Base-by-base conservation (phyloP, 1,284 basidiomycete genomes). In the Rhodotorula sp. region DNA sequence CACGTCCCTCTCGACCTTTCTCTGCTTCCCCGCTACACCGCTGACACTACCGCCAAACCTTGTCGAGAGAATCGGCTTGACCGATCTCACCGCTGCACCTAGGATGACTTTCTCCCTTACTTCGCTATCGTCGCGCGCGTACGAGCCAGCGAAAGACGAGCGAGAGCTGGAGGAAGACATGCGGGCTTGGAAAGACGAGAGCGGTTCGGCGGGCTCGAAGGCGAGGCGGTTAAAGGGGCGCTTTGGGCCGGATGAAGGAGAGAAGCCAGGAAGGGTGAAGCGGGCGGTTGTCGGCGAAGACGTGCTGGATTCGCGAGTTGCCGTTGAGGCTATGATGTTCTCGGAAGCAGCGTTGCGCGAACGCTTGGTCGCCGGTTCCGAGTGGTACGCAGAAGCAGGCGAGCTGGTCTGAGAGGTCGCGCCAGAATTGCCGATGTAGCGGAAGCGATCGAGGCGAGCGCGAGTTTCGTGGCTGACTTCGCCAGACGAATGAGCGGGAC, bases 71-170 rank as follows among this genome's bases (percentile, higher is more conserved):
- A 59, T 30, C n/a, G 58, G 64, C 15, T 44, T 29, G n/a, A 65
- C 57, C 13, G 39, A 48, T 13, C 64, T 34, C 32, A 65, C 58
- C 44, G 64, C 44, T 11, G 64, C 44, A n/a, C 64, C 57, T 57
- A 65, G 64, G 30, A 65, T 30, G 58, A 65, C 46, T 11, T 22
- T 46, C 58, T 65, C 57, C 44, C 58, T 34, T 1, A 2, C 36
- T 2, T n/a, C 56, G 0, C 34, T 15, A 1, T 11, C 19, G 4
- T 39, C 24, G 10, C 36, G 19, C 19, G n/a, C 22, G 27, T 4
- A n/a, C 44, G 59, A 22, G 29, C 20, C 11, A 15, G 15, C 27
- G 27, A 17, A 13, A 27, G 15, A 6, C 7, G 15, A 17, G 30
- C 2, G 15, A n/a, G 17, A 32, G 4, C 11, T 9, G 39, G 15